A percentile compares a stretch with the other conserved stretches of the same genome.
Conservation (phyloP, 495 filamentous ascomycete species). For the Lichenothelia convexa region DNA sequence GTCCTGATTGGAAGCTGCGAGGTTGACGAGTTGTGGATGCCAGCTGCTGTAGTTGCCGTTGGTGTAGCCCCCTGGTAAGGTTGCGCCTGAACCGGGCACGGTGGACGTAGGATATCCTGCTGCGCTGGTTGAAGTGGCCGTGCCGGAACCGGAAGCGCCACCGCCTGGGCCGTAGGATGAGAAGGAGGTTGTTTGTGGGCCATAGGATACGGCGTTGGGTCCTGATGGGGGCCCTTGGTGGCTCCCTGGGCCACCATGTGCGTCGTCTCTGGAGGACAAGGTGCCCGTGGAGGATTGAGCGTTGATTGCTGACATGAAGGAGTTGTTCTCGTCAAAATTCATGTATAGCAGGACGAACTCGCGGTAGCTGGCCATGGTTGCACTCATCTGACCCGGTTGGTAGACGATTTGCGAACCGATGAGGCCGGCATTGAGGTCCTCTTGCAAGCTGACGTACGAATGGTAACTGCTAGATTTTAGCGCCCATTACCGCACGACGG, state of each 20-base stretch:
- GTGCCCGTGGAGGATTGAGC: no score
- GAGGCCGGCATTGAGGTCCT: constrained; percentile 9
- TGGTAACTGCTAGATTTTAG: constrained; percentile 8
- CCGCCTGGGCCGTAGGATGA: neutral
- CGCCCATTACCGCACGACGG: no score
- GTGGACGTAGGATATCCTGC: no score
- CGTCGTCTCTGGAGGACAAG: neutral
- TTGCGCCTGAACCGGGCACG: no score
- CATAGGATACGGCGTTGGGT: neutral
- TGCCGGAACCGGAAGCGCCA: neutral
- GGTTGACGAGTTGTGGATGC: constrained; percentile 7
- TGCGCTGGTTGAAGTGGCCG: neutral
- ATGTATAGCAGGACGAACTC: constrained; percentile 8
- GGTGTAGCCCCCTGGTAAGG: neutral
- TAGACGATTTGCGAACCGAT: constrained; percentile 9
- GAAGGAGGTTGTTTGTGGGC: no score
- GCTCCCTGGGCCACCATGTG: neutral
- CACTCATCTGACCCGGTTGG: constrained; percentile 4
- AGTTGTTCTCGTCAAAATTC: constrained; percentile 7
- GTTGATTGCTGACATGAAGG: constrained; percentile 7
- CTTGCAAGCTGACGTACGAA: constrained; percentile 6
- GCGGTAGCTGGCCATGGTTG: constrained; percentile 9
- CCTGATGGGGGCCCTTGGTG: neutral
- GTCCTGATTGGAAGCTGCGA: constrained; percentile 2
- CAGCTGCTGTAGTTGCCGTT: constrained; percentile 5